Percentiles rank a stretch among this genome's conserved stretches.
These are phyloP conservation scores for Periconia sp. DNA, from an alignment of 2,329 filamentous ascomycete genomes.

Conservation along the genomic window DNA sequence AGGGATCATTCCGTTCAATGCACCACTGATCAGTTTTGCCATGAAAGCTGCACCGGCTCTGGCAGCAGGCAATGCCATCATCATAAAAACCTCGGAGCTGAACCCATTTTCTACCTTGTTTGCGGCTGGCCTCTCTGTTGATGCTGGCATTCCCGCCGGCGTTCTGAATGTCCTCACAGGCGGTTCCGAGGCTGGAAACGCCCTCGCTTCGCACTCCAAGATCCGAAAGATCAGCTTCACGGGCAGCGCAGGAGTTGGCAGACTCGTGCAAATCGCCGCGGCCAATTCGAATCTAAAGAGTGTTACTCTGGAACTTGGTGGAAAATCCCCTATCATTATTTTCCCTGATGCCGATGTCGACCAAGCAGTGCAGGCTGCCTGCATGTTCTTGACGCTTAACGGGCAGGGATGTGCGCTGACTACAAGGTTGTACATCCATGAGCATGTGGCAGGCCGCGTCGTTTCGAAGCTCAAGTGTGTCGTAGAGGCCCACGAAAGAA, in stretches of 20 bases:
- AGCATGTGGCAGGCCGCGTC: too few species aligned
- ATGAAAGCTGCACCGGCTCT: too few species aligned
- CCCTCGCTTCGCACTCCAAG: constrained; percentile 47
- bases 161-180: constrained; percentile 50
- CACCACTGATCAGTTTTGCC: too few species aligned
- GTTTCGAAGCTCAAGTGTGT: too few species aligned
- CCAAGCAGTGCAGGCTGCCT: constrained; percentile 16
- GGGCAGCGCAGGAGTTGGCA: constrained; percentile 31
- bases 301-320: constrained; percentile 53
- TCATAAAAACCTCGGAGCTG: constrained; percentile 61
- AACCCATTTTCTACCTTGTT: constrained; percentile 49
- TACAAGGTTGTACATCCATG: too few species aligned
- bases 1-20: too few species aligned
- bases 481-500: too few species aligned
- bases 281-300: constrained; percentile 49
- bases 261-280: constrained; percentile 32
- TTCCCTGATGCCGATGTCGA: constrained; percentile 51
- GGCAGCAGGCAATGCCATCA: constrained; percentile 59
- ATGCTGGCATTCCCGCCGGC: constrained; percentile 54
- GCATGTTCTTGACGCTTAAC: too few species aligned
- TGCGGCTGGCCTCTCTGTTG: constrained; percentile 9
- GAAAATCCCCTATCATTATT: constrained; percentile 50
- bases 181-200: constrained; percentile 31
- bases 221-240: constrained; percentile 45
- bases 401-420: too few species aligned